Evolutionary conservation across 148 eudicot species (phyloP), one percentile per base, ranked within the genome.

Genomic region (Rhododendron simsii): DNA sequence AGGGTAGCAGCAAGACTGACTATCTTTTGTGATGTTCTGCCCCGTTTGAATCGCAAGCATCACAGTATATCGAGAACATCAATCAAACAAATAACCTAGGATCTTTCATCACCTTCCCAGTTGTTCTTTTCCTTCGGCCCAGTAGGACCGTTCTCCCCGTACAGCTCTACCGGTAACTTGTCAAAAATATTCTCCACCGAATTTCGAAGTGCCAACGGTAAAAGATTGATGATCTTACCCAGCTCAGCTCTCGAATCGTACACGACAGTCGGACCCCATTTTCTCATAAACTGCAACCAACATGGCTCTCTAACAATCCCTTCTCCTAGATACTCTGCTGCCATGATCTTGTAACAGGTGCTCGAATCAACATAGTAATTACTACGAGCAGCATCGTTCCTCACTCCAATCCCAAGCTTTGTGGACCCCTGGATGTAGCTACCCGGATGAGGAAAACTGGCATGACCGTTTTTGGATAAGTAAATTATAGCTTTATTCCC

Each of bases 51-150:
- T 16, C 21, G 8, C 45, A 14, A 55, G 0, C 59, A 55, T 3
- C 23, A 57, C 26, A 35, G 16, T 51, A 35, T 18, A 15, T 45
- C 7, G 33, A 48, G 45, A 79, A 26, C 18, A 16, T 18, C 11
- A 39, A 85, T 47, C 61, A 75, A 85, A 45, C 9, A 20, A 50
- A 75, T 61, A 63, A 48, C n/a, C 87, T 91, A 95, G 87, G 94
- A 95, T 88, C 95, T 89, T 86, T 95, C 99, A 81, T 97, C 98
- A 28, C 95, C 98, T 50, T 85, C 48, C 99, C 99, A 97, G 63
- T 95, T 95, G 88, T 94, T 92, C 93, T 97, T 97, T 93, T 97
- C 98, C 91, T 97, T 97, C 0, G 99, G 99, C 59, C 99, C 99
- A 26, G 95, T 94, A 37, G 98, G 98, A 14, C 99, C 99, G 83